Evolutionary conservation across 768 basidiomycete species (phyloP).

Genomic region (Amanita jacksonii): DNA sequence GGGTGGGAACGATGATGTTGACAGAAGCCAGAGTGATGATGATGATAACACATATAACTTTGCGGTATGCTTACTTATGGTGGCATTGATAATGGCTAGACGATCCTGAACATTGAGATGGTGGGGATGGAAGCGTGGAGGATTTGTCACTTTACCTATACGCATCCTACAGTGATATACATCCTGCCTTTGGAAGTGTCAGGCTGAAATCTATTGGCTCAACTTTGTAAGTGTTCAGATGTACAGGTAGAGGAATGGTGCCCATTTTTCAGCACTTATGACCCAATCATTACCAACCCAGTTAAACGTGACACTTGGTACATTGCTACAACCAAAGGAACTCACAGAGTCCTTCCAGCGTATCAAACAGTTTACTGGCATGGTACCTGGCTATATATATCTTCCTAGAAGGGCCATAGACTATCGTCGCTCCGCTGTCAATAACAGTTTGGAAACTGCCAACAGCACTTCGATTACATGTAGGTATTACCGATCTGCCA

Average conservation of each 20-base stretch:
- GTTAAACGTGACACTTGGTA: not conserved
- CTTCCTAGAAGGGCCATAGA: not conserved
- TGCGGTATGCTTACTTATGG: too few species aligned
- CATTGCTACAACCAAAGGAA: conserved; percentile 4
- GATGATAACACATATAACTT: too few species aligned
- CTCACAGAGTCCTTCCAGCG: not conserved
- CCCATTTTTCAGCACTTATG: not conserved
- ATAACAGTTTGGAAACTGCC: not conserved
- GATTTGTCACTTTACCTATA: too few species aligned
- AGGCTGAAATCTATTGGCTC: too few species aligned
- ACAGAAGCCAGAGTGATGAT: too few species aligned
- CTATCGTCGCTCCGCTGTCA: conserved; percentile 1
- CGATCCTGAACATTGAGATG: too few species aligned
- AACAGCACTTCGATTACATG: not conserved
- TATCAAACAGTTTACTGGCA: not conserved
- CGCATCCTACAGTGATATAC: too few species aligned
- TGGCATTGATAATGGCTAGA: too few species aligned
- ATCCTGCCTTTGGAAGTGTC: too few species aligned
- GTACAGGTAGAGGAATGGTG: not conserved
- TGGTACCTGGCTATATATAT: not conserved
- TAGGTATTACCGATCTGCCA: conserved; percentile 1
- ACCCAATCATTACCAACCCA: conserved; percentile 4
- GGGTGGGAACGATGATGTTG: too few species aligned
- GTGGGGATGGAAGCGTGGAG: too few species aligned
- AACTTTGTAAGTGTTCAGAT: too few species aligned